Conservation (phyloP, 1,284 basidiomycete species). For the Ceratobasidium sp. region DNA sequence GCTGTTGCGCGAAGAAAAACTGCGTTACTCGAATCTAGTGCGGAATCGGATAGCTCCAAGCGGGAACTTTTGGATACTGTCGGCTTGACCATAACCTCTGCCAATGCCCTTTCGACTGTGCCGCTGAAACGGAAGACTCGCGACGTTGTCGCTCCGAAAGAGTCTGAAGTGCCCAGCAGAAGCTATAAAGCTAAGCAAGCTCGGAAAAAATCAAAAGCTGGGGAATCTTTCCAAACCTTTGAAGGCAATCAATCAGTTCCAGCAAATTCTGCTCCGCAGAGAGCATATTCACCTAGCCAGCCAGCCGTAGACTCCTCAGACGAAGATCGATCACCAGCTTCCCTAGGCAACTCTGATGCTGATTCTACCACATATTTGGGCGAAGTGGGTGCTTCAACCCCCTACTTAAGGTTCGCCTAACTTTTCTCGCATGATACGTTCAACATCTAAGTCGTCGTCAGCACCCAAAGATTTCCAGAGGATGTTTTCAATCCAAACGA, state of each 20-base stretch:
- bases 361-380: background rate
- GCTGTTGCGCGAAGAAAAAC: slow-evolving; percentile 43
- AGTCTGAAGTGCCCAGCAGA: background rate
- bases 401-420: background rate
- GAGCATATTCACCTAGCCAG: slow-evolving; percentile 66
- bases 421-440: background rate
- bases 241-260: background rate
- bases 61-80: background rate
- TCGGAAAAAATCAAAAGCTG: slow-evolving; percentile 10
- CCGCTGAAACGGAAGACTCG: slow-evolving; percentile 31
- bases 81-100: background rate
- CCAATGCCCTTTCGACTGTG: background rate
- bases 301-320: slow-evolving; percentile 64
- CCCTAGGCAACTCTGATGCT: background rate
- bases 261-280: slow-evolving; percentile 41
- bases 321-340: slow-evolving; percentile 55
- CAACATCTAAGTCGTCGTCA: background rate
- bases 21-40: background rate
- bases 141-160: background rate
- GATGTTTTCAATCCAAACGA: slow-evolving; percentile 58
- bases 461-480: background rate
- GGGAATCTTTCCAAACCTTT: background rate
- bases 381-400: background rate
- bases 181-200: background rate
- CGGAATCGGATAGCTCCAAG: background rate